Conservation (phyloP, 345 rosid genomes). For the Noccaea caerulescens region DNA sequence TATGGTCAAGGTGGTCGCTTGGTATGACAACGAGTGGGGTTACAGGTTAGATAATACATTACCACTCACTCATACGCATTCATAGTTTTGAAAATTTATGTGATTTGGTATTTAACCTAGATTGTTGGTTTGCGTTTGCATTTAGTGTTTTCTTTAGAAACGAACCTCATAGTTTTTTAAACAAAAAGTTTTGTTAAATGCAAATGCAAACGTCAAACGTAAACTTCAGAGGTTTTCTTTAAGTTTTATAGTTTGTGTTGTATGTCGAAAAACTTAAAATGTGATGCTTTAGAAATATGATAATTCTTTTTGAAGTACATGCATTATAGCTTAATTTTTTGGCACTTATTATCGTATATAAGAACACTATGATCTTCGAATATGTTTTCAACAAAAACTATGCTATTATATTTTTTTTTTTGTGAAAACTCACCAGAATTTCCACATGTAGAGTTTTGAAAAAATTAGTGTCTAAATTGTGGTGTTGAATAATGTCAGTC, state of each 20-base stretch:
- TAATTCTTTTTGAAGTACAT: no score
- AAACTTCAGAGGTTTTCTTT: no score
- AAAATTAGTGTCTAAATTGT: neutral
- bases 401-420: neutral
- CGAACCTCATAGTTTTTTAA: no score
- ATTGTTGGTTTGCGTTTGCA: neutral
- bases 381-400: no score
- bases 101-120: neutral
- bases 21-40: slow-evolving; percentile 99
- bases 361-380: no score
- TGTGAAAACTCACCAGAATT: neutral
- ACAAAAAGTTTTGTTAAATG: no score
- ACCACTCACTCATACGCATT: slow-evolving; percentile 1
- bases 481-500: slow-evolving; percentile 53
- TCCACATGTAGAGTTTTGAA: neutral
- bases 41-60: slow-evolving; percentile 60
- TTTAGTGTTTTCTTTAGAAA: neutral
- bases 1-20: slow-evolving; percentile 96
- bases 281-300: no score
- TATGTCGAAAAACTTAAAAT: no score
- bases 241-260: no score
- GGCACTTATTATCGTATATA: no score
- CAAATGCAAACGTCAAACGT: no score
- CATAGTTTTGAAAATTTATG: neutral
- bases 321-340: no score